A percentile compares a stretch with the other conserved stretches of the same genome.
Evolutionary conservation across 768 basidiomycete genomes (phyloP).

Genomic region (Boletus rubropictus): DNA sequence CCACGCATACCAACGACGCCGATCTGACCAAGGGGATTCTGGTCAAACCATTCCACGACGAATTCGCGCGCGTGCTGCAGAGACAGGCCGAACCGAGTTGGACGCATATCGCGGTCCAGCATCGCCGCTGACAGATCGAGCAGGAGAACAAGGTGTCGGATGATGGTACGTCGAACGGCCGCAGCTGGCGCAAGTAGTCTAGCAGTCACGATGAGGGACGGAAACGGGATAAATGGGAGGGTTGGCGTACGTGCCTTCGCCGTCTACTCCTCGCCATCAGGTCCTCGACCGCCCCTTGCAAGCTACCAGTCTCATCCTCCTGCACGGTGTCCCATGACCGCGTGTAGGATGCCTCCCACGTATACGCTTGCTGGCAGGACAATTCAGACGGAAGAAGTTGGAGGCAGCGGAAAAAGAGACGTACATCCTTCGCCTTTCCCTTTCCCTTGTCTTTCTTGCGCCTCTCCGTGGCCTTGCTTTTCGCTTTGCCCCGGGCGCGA

Average conservation of each 20-base stretch:
- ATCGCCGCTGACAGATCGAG: conserved; percentile 88
- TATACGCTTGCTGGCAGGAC: conserved; percentile 64
- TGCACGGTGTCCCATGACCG: conserved; percentile 97
- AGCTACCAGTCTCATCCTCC: conserved; percentile 89
- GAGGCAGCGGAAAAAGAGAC: conserved; percentile 2
- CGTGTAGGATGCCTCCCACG: conserved; percentile 94
- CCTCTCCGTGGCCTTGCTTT: conserved; percentile 48
- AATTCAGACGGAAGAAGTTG: neutral
- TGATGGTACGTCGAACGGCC: conserved; percentile 91
- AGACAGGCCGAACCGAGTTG: conserved; percentile 87
- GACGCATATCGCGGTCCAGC: conserved; percentile 94
- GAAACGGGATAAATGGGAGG: neutral
- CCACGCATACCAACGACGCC: conserved; percentile 91
- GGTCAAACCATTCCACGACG: conserved; percentile 96
- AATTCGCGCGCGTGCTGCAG: conserved; percentile 90
- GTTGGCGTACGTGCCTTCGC: conserved; percentile 54
- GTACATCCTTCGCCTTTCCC: conserved; percentile 31
- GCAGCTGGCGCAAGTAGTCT: conserved; percentile 78
- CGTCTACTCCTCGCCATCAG: conserved; percentile 81
- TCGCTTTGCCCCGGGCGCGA: conserved; percentile 53
- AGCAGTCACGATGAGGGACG: conserved; percentile 6
- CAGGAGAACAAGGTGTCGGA: conserved; percentile 90
- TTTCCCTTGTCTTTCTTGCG: conserved; percentile 50
- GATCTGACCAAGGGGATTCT: conserved; percentile 96
- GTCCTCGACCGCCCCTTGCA: conserved; percentile 86